A percentile compares a stretch with the other conserved stretches of the same genome.
Conservation (phyloP, 768 basidiomycete species). For the Cystoderma amianthinum region DNA sequence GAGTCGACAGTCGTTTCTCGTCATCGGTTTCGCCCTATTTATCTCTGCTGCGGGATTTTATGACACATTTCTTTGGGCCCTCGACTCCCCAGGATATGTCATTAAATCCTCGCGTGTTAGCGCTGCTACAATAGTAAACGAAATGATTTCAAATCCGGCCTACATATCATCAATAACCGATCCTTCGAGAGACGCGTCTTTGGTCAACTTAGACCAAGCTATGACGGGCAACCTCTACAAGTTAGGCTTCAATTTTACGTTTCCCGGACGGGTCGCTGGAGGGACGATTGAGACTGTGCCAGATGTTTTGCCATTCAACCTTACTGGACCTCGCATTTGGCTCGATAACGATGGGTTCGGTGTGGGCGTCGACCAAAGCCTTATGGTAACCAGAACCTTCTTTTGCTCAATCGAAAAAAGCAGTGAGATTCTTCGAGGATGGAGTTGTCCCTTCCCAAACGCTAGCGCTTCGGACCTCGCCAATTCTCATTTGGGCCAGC, state of each 20-base stretch:
- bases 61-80: slow-evolving; percentile 8
- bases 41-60: slow-evolving; percentile 8
- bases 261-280: slow-evolving; percentile 1
- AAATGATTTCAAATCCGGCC: slow-evolving; percentile 3
- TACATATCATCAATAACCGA: slow-evolving; percentile 4
- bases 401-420: background rate
- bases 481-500: slow-evolving; percentile 2
- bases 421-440: background rate
- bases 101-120: slow-evolving; percentile 1
- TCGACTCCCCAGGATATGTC: slow-evolving; percentile 8
- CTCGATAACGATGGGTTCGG: slow-evolving; percentile 6
- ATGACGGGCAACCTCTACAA: slow-evolving; percentile 6
- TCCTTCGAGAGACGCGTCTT: background rate
- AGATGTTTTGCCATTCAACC: background rate
- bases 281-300: background rate
- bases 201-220: slow-evolving; percentile 3
- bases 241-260: slow-evolving; percentile 4
- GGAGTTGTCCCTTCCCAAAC: slow-evolving; percentile 6
- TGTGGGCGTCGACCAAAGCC: slow-evolving; percentile 2
- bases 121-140: slow-evolving; percentile 1
- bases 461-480: background rate
- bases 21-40: slow-evolving; percentile 6
- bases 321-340: slow-evolving; percentile 5
- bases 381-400: background rate
- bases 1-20: slow-evolving; percentile 2